phyloP scores from a whole-genome alignment of 2,329 filamentous ascomycete genomes.

The Periconia digitata region DNA sequence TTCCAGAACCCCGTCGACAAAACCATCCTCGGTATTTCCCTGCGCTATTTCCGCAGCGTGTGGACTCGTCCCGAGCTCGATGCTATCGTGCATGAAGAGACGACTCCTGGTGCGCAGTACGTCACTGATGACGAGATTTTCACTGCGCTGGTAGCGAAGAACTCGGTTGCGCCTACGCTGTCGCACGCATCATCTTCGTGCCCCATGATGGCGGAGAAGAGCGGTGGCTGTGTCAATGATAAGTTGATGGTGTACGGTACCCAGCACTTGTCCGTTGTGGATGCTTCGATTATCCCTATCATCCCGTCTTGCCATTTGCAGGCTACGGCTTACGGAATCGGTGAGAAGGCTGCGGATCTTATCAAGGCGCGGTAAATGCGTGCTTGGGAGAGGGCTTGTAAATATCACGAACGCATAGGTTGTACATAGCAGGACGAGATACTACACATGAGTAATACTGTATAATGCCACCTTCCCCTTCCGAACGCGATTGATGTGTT shows the following conservation, averaged over 20 bases:
- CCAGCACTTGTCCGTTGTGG: conserved; percentile 28
- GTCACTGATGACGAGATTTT: conserved; percentile 30
- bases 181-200: conserved; percentile 18
- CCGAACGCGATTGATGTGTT: too few species aligned
- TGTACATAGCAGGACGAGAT: background rate
- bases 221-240: conserved; percentile 31
- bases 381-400: background rate
- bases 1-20: conserved; percentile 34
- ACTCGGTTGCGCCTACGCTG: conserved; percentile 9
- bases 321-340: conserved; percentile 36
- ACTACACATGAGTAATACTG: too few species aligned
- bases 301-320: conserved; percentile 36
- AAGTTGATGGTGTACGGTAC: conserved; percentile 34
- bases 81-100: conserved; percentile 24
- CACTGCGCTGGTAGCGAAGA: conserved; percentile 15
- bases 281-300: conserved; percentile 36
- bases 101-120: conserved; percentile 28
- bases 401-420: background rate
- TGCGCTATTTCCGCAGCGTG: conserved; percentile 37
- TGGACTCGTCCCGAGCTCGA: conserved; percentile 29
- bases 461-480: too few species aligned
- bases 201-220: conserved; percentile 37
- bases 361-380: conserved; percentile 20
- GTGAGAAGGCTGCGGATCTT: conserved; percentile 37
- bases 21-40: conserved; percentile 34